A percentile compares a stretch with the other conserved stretches of the same genome.
phyloP scores from a whole-genome alignment of 192 early-diverging fungal genomes.

The Coemansia interrupta region DNA sequence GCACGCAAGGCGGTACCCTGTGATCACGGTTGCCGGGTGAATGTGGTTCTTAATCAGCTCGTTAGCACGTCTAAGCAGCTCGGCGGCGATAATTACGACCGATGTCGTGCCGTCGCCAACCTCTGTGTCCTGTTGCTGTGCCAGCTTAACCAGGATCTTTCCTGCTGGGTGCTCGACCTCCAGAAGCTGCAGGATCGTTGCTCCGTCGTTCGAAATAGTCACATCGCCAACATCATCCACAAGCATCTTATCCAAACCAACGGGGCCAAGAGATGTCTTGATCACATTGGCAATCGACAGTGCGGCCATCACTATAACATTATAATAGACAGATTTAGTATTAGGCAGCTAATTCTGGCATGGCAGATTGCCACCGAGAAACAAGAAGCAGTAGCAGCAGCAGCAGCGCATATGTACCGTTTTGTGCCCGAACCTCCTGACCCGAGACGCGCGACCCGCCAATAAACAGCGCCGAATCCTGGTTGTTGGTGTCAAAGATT shows the following conservation, averaged over 20 bases:
- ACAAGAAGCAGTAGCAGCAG: background rate
- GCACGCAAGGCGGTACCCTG: slow-evolving; percentile 92
- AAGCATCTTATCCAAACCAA: slow-evolving; percentile 99
- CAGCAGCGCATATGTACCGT: slow-evolving; percentile 64
- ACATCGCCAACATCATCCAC: slow-evolving; percentile 99
- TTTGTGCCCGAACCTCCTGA: slow-evolving; percentile 85
- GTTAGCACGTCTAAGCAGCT: slow-evolving; percentile 91
- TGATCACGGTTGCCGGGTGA: slow-evolving; percentile 98
- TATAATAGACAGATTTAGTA: slow-evolving; percentile 3
- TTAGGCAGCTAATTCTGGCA: no score
- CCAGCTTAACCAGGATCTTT: slow-evolving; percentile 93
- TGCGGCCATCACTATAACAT: slow-evolving; percentile 82
- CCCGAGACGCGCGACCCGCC: slow-evolving; percentile 89
- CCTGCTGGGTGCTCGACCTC: slow-evolving; percentile 99
- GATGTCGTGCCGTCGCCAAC: slow-evolving; percentile 99
- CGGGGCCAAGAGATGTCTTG: slow-evolving; percentile 96
- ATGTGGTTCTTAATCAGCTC: slow-evolving; percentile 99
- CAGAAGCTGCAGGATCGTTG: slow-evolving; percentile 92
- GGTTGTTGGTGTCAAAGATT: slow-evolving; percentile 50
- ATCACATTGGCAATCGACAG: slow-evolving; percentile 96
- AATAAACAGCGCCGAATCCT: slow-evolving; percentile 66
- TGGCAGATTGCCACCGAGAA: background rate
- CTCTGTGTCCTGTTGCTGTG: slow-evolving; percentile 99
- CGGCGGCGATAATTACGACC: slow-evolving; percentile 98
- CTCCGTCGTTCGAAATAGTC: slow-evolving; percentile 99